A percentile compares a stretch with the other conserved stretches of the same genome.
Evolutionary conservation across 2,329 filamentous ascomycete genomes (phyloP).

Genomic region (Neofusicoccum kwambonambiense): DNA sequence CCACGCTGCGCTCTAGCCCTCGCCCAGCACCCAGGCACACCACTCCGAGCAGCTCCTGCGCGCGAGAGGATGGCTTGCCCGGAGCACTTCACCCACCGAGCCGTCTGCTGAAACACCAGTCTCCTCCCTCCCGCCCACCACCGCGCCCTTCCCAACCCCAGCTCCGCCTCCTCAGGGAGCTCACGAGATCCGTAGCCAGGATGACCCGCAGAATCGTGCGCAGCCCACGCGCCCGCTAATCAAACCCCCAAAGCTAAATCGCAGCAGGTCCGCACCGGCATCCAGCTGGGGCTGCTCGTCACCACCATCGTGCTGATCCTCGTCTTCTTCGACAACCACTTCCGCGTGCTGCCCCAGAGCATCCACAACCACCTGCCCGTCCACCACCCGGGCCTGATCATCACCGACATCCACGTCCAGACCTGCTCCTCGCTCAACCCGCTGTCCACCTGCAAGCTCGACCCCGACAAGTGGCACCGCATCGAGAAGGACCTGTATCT

Average conservation of each 20-base stretch:
- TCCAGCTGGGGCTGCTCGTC: slow-evolving; percentile 70
- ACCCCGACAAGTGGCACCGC: slow-evolving; percentile 72
- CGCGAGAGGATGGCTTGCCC: slow-evolving; percentile 16
- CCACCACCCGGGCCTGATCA: slow-evolving; percentile 78
- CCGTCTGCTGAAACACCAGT: slow-evolving; percentile 17
- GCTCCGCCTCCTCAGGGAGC: slow-evolving; percentile 10
- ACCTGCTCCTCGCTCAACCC: slow-evolving; percentile 73
- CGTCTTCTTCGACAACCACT: slow-evolving; percentile 83
- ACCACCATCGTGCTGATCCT: slow-evolving; percentile 65
- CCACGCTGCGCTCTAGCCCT: slow-evolving; percentile 10
- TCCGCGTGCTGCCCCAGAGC: slow-evolving; percentile 78
- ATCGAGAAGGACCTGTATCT: slow-evolving; percentile 89
- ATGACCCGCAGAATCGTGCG: slow-evolving; percentile 43
- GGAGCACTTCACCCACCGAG: background rate
- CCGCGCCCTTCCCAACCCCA: background rate
- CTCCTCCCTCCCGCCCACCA: background rate
- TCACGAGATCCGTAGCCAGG: slow-evolving; percentile 19
- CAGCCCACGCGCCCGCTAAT: slow-evolving; percentile 11
- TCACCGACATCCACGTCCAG: slow-evolving; percentile 79
- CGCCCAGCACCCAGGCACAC: background rate
- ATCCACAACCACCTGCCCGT: slow-evolving; percentile 82
- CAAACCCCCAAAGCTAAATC: slow-evolving; percentile 7
- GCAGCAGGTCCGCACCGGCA: slow-evolving; percentile 57
- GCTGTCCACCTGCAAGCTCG: slow-evolving; percentile 74
- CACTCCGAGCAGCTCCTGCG: slow-evolving; percentile 4